phyloP scores from a whole-genome alignment of 441 rosid species.

The Pelargonium fulgidum region DNA sequence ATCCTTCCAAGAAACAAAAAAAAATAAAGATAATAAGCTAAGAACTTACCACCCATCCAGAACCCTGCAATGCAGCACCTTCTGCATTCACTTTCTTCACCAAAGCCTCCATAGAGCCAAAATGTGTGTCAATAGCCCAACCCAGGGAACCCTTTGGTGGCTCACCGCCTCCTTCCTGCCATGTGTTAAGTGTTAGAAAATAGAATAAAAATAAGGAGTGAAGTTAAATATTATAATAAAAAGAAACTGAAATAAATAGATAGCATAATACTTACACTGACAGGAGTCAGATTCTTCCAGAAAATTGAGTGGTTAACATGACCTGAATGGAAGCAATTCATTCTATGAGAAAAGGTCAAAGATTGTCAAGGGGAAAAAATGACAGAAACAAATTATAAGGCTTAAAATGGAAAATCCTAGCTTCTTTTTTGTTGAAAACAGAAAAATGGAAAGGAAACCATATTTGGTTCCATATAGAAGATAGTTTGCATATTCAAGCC shows the following conservation, averaged over 20 bases:
- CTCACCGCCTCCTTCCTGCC: conserved; percentile 92
- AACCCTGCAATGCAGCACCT: conserved; percentile 96
- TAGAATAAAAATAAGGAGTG: not conserved
- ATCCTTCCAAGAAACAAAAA: not conserved
- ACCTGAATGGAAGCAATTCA: conserved; percentile 36
- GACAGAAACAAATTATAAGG: not conserved
- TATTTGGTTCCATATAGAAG: no score
- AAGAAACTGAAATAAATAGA: not conserved
- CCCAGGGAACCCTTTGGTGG: conserved; percentile 73
- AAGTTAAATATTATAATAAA: not conserved
- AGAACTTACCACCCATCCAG: conserved; percentile 95
- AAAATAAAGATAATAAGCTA: not conserved
- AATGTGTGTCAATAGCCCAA: conserved; percentile 63
- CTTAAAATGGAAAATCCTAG: not conserved
- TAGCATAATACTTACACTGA: conserved; percentile 39
- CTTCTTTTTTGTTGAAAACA: no score
- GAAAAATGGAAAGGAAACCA: no score
- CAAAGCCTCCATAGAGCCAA: conserved; percentile 71
- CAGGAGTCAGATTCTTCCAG: conserved; percentile 85
- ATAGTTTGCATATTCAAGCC: not conserved
- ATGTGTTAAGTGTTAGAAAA: conserved; percentile 5
- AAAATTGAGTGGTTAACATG: conserved; percentile 89
- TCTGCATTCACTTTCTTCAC: conserved; percentile 69
- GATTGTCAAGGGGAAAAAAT: not conserved
- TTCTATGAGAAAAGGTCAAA: conserved; percentile 1